These are phyloP conservation scores for Apiotrichum montevideense DNA, from an alignment of 1,284 basidiomycete species.

Conservation along the genomic window DNA sequence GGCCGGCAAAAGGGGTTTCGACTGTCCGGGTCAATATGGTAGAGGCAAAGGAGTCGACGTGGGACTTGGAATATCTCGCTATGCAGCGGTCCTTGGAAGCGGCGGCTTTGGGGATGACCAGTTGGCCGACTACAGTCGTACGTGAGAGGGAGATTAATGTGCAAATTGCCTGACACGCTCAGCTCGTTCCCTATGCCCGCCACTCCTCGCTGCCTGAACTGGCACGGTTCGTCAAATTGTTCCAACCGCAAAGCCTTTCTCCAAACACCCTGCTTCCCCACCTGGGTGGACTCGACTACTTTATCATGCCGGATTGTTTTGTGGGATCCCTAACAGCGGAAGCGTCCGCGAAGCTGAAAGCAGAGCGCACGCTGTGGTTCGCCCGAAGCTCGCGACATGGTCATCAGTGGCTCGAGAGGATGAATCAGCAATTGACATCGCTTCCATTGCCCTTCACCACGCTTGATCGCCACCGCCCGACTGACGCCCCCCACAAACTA, in stretches of 20 bases:
- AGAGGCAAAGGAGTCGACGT: conserved; percentile 53
- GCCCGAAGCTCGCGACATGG: too few relatives aligned
- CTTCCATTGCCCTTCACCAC: too few relatives aligned
- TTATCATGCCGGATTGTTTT: too few relatives aligned
- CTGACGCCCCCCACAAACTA: too few relatives aligned
- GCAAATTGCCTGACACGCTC: background rate
- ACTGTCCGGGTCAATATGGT: conserved; percentile 37
- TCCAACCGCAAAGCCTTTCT: conserved; percentile 64
- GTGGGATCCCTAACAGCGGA: too few relatives aligned
- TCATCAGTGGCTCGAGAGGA: too few relatives aligned
- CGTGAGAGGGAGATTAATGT: conserved; percentile 7
- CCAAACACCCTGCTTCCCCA: conserved; percentile 65
- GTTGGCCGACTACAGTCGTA: conserved; percentile 42
- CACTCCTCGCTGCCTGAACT: conserved; percentile 83
- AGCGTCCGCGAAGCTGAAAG: too few relatives aligned
- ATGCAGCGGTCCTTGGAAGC: conserved; percentile 19
- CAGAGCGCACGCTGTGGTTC: too few relatives aligned
- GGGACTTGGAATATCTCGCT: conserved; percentile 29
- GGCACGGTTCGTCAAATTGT: conserved; percentile 66
- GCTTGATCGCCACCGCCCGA: too few relatives aligned
- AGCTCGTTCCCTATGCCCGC: conserved; percentile 75
- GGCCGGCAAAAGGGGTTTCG: conserved; percentile 21
- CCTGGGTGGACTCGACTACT: too few relatives aligned
- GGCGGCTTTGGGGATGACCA: conserved; percentile 21
- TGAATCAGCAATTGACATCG: too few relatives aligned